Conservation (phyloP, 164 flowering plant species). For the Paratinospora sagittata region DNA sequence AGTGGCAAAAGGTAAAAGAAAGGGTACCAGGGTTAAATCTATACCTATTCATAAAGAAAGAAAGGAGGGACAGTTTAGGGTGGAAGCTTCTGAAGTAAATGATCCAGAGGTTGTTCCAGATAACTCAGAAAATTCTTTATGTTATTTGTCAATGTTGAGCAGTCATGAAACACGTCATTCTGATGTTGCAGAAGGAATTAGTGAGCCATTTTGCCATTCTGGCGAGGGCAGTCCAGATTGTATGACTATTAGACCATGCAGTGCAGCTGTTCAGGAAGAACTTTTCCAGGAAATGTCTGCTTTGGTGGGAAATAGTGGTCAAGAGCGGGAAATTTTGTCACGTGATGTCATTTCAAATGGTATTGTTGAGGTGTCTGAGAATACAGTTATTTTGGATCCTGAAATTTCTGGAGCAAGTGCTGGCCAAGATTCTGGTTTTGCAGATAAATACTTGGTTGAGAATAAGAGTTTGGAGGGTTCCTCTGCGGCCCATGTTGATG, state of each 20-base stretch:
- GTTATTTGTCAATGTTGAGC: constrained; percentile 23
- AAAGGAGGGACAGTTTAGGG: constrained; percentile 16
- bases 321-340: constrained; percentile 6
- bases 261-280: constrained; percentile 16
- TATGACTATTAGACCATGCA: constrained; percentile 9
- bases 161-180: constrained; percentile 29
- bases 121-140: constrained; percentile 25
- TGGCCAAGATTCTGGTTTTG: constrained; percentile 15
- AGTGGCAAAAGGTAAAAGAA: constrained; percentile 35
- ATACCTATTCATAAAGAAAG: constrained; percentile 11
- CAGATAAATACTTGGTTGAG: constrained; percentile 13
- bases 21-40: constrained; percentile 24
- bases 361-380: constrained; percentile 8
- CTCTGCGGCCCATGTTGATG: constrained; percentile 9
- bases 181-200: constrained; percentile 37
- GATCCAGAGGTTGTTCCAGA: constrained; percentile 34
- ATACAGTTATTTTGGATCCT: constrained; percentile 13
- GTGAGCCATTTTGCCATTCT: constrained; percentile 7
- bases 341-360: constrained; percentile 10
- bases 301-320: constrained; percentile 3
- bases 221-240: constrained; percentile 21
- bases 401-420: constrained; percentile 21
- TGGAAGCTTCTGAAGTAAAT: constrained; percentile 31
- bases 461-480: constrained; percentile 21
- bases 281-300: constrained; percentile 18